phyloP scores from a whole-genome alignment of 2,329 filamentous ascomycete species.

The Neonectria magnoliae region DNA sequence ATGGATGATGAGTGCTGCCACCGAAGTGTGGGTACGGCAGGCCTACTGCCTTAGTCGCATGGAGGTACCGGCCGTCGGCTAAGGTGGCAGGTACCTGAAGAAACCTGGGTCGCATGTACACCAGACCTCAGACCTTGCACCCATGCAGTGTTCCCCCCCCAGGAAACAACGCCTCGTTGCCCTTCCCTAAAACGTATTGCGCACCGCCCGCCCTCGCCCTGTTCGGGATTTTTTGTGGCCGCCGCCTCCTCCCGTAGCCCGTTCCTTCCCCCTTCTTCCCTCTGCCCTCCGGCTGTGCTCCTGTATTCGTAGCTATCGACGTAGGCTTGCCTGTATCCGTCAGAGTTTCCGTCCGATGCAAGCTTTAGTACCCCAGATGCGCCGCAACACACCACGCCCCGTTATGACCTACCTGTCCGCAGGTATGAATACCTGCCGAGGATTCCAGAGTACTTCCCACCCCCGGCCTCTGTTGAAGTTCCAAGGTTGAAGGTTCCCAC shows the following conservation, averaged over 20 bases:
- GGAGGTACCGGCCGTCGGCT: background rate
- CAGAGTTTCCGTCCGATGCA: background rate
- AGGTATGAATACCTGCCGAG: background rate
- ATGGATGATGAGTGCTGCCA: background rate
- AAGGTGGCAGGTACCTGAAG: slow-evolving; percentile 8
- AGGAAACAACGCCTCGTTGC: slow-evolving; percentile 33
- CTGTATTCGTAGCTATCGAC: slow-evolving; percentile 11
- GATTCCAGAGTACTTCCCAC: background rate
- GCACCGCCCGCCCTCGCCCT: slow-evolving; percentile 39
- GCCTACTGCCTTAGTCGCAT: background rate
- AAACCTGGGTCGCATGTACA: slow-evolving; percentile 12
- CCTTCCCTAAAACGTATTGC: slow-evolving; percentile 42
- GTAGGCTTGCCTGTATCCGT: slow-evolving; percentile 5
- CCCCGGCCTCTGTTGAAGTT: slow-evolving; percentile 30
- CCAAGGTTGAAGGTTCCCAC: slow-evolving; percentile 34
- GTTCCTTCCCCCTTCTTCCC: slow-evolving; percentile 33
- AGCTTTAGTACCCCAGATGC: background rate
- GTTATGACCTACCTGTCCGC: slow-evolving; percentile 1
- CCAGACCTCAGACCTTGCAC: slow-evolving; percentile 8
- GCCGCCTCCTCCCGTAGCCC: slow-evolving; percentile 35
- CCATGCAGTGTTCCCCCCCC: slow-evolving; percentile 26
- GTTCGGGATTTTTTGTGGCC: slow-evolving; percentile 35
- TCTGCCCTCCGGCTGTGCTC: slow-evolving; percentile 26
- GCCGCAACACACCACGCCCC: slow-evolving; percentile 7
- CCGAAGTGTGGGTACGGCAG: background rate